phyloP scores from a whole-genome alignment of 2,329 filamentous ascomycete species.

The Hypoxylon sp. region DNA sequence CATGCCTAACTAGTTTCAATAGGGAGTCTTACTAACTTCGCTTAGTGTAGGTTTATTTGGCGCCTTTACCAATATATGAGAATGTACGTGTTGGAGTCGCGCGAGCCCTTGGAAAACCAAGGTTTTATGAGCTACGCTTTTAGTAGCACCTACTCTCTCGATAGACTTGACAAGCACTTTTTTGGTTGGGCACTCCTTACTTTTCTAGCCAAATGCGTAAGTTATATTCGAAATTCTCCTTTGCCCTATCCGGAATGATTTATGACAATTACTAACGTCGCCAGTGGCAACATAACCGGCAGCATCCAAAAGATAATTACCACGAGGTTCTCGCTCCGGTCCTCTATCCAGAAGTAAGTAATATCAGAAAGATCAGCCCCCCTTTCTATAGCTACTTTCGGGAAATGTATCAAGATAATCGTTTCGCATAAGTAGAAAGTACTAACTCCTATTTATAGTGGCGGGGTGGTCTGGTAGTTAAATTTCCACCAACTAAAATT shows the following conservation, averaged over 20 bases:
- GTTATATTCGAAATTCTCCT: conserved; percentile 7
- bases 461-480: background rate
- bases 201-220: conserved; percentile 13
- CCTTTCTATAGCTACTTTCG: too few species aligned
- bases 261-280: background rate
- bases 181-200: conserved; percentile 30
- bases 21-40: background rate
- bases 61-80: background rate
- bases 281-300: too few species aligned
- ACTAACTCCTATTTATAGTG: background rate
- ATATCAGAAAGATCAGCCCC: too few species aligned
- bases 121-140: conserved; percentile 6
- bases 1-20: background rate
- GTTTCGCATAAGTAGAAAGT: background rate
- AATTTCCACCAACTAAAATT: background rate
- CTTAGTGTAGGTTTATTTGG: conserved; percentile 20
- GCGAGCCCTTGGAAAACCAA: background rate
- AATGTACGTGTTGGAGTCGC: background rate
- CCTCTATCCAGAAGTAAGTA: background rate
- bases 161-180: conserved; percentile 24
- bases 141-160: background rate
- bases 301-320: background rate
- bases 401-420: background rate
- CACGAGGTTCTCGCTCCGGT: background rate
- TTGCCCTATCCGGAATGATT: background rate